Percentiles rank a stretch among this genome's conserved stretches.
Evolutionary conservation across 2,329 filamentous ascomycete species (phyloP).

Genomic region (Fusarium luffae): DNA sequence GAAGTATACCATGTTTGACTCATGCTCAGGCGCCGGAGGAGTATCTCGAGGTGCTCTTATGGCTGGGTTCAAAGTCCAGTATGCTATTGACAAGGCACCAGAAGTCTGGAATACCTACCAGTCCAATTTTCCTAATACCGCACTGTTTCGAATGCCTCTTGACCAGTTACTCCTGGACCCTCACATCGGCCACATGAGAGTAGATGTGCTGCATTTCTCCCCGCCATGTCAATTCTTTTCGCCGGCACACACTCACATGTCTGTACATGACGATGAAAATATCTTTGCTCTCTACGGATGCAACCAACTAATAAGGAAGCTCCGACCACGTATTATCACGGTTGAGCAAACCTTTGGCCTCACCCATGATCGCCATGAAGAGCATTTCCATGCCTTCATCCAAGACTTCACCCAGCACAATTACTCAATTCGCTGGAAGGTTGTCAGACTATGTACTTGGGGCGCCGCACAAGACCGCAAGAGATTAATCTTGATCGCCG

Average conservation of each 20-base stretch:
- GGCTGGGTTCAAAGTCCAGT: conserved; percentile 67
- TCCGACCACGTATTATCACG: conserved; percentile 75
- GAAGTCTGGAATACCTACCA: conserved; percentile 68
- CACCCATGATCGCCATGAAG: conserved; percentile 60
- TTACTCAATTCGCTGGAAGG: conserved; percentile 77
- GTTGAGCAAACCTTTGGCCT: conserved; percentile 84
- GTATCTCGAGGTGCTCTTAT: conserved; percentile 71
- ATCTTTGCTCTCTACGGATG: conserved; percentile 68
- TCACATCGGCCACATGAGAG: conserved; percentile 50
- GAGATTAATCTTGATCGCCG: conserved; percentile 67
- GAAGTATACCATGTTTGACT: conserved; percentile 75
- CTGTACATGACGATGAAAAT: conserved; percentile 77
- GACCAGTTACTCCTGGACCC: conserved; percentile 59
- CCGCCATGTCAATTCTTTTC: conserved; percentile 84
- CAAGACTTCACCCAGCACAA: conserved; percentile 71
- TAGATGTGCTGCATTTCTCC: conserved; percentile 79
- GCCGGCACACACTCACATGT: conserved; percentile 74
- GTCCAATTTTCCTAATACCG: conserved; percentile 65
- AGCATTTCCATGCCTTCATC: conserved; percentile 70
- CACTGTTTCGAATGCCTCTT: conserved; percentile 61
- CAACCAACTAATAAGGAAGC: conserved; percentile 64
- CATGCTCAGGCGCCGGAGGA: conserved; percentile 79
- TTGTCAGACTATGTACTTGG: conserved; percentile 65
- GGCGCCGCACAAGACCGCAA: conserved; percentile 61
- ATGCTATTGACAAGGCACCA: conserved; percentile 71